Base-by-base conservation (phyloP, 176 grass and related monocot genomes). In the Pharus latifolius region DNA sequence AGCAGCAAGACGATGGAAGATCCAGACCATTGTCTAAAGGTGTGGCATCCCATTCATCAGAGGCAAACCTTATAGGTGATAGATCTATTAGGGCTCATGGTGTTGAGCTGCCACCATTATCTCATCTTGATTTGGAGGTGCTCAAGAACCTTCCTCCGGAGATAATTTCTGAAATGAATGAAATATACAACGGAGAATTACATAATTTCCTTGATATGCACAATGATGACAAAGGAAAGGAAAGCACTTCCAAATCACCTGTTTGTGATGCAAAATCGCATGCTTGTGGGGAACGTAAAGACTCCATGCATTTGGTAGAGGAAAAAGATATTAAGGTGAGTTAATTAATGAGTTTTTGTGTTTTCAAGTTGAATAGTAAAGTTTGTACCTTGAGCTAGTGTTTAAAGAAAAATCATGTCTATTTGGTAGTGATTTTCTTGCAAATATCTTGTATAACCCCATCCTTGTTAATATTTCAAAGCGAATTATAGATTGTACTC, bases 91-190 rank as follows among this genome's bases (percentile, higher is more conserved):
- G 67, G 75, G 78, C 72, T 37, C 57, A 63, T 65, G 70, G 66
- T 25, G 65, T 56, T 41, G 74, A 79, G 71, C 75, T 90, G 74
- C 94, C 89, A 23, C 78, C 83, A 78, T 59, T 97, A 61, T 73
- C 67, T 5, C 28, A 85, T 80, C 72, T 97, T 80, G 94, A 97
- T 90, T 31, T 87, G 28, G 94, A 97, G 22, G 85, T 97, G 73
- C 63, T 92, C 45, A 88, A 82, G 69, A 90, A 90, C 82, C 94
- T 92, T 60, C 94, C 89, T 80, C 57, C 70, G 30, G 89, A 92
- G 75, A 92, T 97, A 78, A 70, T 97, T 23, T 97, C 67, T 56
- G 86, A 97, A 76, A 97, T 97, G 78, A 80, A 97, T 83, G 78
- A 63, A 42, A 69, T 85, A 75, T 92, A 97, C 72, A 88, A 88